phyloP scores from a whole-genome alignment of 257 asterid genomes.

The Salvia rosmarinus region DNA sequence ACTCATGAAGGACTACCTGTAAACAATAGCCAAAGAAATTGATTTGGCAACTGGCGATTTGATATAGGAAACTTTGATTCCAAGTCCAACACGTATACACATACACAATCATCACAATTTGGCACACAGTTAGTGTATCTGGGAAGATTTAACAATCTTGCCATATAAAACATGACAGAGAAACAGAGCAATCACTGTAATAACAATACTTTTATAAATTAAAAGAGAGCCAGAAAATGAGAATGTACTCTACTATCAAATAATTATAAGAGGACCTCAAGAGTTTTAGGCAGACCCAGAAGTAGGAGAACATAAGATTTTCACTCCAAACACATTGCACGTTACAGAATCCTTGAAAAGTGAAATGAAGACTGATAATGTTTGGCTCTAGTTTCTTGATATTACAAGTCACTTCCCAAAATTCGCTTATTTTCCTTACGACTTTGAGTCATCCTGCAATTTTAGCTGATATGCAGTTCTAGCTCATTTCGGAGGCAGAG shows the following conservation, averaged over 20 bases:
- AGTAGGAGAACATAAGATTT: background rate
- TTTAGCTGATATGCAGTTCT: no score
- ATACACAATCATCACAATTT: background rate
- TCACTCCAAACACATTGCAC: background rate
- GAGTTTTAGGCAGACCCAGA: background rate
- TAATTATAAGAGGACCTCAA: background rate
- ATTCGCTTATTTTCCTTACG: background rate
- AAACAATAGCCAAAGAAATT: constrained; percentile 13
- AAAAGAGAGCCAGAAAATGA: background rate
- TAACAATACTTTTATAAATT: background rate
- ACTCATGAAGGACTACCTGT: background rate
- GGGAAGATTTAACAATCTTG: background rate
- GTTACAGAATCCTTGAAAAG: background rate
- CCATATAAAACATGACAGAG: background rate
- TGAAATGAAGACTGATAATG: background rate
- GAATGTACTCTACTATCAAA: background rate
- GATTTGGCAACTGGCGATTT: background rate
- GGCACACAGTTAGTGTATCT: background rate
- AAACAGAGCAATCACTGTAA: background rate
- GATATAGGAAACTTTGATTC: background rate
- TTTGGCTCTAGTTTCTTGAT: background rate
- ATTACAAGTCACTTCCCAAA: background rate
- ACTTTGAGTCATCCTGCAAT: background rate
- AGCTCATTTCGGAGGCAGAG: no score
- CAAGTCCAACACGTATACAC: constrained; percentile 5